A percentile compares a stretch with the other conserved stretches of the same genome.
phyloP scores from a whole-genome alignment of 1,284 basidiomycete genomes.

The Ceratobasidium sp. region DNA sequence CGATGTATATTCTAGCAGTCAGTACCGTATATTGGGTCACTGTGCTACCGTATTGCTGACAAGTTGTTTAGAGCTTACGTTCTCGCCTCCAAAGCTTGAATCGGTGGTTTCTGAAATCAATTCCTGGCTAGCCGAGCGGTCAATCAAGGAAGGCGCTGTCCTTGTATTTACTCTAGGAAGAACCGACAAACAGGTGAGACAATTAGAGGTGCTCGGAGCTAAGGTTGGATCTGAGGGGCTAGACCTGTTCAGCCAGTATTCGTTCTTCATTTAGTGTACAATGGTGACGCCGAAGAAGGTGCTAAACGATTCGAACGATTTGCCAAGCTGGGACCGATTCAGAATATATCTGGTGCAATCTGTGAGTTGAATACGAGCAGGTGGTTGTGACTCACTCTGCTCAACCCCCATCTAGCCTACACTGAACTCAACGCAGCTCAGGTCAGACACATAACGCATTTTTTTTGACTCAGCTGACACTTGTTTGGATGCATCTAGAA shows the following conservation, averaged over 20 bases:
- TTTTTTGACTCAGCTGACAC: background rate
- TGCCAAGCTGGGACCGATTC: slow-evolving; percentile 22
- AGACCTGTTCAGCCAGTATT: background rate
- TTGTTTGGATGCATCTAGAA: background rate
- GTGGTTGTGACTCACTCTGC: too few species aligned
- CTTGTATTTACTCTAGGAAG: slow-evolving; percentile 8
- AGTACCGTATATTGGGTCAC: background rate
- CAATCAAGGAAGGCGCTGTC: background rate
- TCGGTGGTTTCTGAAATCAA: slow-evolving; percentile 17
- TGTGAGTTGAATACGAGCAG: too few species aligned
- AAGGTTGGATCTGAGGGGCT: too few species aligned
- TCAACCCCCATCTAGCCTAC: background rate
- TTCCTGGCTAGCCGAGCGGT: slow-evolving; percentile 24
- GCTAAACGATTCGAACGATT: slow-evolving; percentile 33
- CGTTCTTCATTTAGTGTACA: slow-evolving; percentile 31
- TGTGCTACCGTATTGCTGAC: too few species aligned
- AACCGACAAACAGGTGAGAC: slow-evolving; percentile 30
- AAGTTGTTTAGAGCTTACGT: slow-evolving; percentile 16
- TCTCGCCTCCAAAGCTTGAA: slow-evolving; percentile 14
- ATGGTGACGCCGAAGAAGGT: slow-evolving; percentile 28
- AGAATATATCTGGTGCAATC: background rate
- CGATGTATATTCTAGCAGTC: slow-evolving; percentile 49
- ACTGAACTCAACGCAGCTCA: background rate
- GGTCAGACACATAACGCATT: background rate
- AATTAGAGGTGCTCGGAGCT: background rate